Evolutionary conservation across 768 basidiomycete species (phyloP).

Genomic region (Pisolithus tinctorius): DNA sequence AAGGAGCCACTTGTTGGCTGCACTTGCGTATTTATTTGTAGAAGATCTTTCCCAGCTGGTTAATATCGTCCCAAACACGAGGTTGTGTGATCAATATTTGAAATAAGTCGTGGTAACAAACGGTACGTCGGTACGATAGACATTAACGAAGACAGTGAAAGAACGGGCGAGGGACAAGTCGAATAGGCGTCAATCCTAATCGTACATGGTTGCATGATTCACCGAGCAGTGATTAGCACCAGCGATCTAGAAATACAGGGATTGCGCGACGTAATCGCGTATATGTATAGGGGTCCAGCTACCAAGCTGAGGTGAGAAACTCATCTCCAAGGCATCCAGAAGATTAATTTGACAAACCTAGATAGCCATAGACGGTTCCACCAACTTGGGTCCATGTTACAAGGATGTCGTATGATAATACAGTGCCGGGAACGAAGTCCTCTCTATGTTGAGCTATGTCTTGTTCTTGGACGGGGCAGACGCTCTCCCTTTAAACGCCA

Average conservation of each 20-base stretch:
- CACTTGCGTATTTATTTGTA: no score
- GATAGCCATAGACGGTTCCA: not conserved
- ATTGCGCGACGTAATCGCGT: not conserved
- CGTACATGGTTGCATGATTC: not conserved
- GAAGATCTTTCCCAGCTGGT: not conserved
- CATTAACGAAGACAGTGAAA: not conserved
- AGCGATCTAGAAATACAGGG: constrained; percentile 2
- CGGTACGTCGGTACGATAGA: not conserved
- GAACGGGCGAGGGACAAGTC: not conserved
- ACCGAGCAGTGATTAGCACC: not conserved
- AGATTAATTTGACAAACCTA: not conserved
- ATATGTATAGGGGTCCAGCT: not conserved
- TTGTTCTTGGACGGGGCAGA: not conserved
- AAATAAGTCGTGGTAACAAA: not conserved
- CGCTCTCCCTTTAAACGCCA: not conserved
- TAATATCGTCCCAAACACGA: not conserved
- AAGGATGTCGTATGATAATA: not conserved
- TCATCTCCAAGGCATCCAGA: not conserved
- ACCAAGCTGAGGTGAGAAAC: not conserved
- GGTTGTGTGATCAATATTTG: not conserved
- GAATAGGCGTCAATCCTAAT: not conserved
- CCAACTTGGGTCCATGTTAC: not conserved
- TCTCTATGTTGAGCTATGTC: not conserved
- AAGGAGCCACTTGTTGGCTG: no score
- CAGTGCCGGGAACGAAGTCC: not conserved